phyloP scores from a whole-genome alignment of 768 basidiomycete genomes.

The Obba rivulosa region DNA sequence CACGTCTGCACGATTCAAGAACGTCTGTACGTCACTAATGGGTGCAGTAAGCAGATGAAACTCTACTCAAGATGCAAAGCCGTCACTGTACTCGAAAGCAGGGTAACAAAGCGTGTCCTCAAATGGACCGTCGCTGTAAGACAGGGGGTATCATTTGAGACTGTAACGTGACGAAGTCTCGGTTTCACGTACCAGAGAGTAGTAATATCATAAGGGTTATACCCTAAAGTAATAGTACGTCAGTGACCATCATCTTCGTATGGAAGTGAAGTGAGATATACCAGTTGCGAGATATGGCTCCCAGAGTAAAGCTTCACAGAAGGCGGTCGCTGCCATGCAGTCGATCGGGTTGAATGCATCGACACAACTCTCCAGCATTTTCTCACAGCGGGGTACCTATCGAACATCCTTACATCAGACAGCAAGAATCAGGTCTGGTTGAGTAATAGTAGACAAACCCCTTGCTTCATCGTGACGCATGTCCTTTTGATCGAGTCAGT shows the following conservation, averaged over 20 bases:
- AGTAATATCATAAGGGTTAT: conserved; percentile 67
- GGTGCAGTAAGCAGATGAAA: neutral
- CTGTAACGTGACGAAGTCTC: neutral
- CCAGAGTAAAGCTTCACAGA: conserved; percentile 29
- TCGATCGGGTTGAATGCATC: conserved; percentile 37
- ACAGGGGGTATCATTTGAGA: conserved; percentile 6
- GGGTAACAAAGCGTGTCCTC: conserved; percentile 54
- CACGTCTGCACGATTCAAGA: conserved; percentile 54
- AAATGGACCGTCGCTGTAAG: conserved; percentile 34
- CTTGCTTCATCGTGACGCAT: conserved; percentile 40
- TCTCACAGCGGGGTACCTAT: conserved; percentile 41
- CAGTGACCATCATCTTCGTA: neutral
- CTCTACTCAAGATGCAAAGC: neutral
- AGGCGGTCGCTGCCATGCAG: conserved; percentile 36
- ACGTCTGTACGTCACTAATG: conserved; percentile 50
- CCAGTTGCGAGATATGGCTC: conserved; percentile 26
- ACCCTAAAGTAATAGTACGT: conserved; percentile 28
- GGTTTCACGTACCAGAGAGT: conserved; percentile 35
- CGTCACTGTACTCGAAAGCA: conserved; percentile 33
- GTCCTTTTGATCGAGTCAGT: conserved; percentile 14
- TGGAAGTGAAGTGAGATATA: conserved; percentile 19
- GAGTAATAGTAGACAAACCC: conserved; percentile 22
- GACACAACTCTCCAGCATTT: conserved; percentile 35
- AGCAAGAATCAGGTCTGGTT: neutral
- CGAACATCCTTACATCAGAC: neutral